A percentile compares a stretch with the other conserved stretches of the same genome.
Conservation (phyloP, 257 asterid genomes). For the Lithospermum erythrorhizon region DNA sequence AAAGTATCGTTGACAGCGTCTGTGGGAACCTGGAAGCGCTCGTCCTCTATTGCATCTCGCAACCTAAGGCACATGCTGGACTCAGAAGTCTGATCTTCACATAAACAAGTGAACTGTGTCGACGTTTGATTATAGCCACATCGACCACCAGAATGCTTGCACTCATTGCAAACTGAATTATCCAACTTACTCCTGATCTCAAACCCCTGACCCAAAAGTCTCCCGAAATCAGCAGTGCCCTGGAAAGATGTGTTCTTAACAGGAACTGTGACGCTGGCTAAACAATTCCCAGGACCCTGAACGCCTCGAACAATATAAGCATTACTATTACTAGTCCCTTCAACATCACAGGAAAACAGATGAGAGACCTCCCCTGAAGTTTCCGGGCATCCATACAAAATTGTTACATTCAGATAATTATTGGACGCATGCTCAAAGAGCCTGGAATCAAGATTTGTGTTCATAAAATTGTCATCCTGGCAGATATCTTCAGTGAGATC, state of each 20-base stretch:
- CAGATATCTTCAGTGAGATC: slow-evolving; percentile 1
- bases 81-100: slow-evolving; percentile 19
- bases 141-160: slow-evolving; percentile 21
- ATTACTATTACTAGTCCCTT: not conserved
- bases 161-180: not conserved
- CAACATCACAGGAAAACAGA: not conserved
- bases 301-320: not conserved
- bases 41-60: not conserved
- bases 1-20: not conserved
- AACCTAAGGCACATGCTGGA: not conserved
- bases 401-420: not conserved
- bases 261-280: slow-evolving; percentile 1
- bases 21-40: not conserved
- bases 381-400: slow-evolving; percentile 4
- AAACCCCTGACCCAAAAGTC: not conserved
- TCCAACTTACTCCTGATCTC: not conserved
- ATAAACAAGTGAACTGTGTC: slow-evolving; percentile 32
- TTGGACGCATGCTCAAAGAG: not conserved
- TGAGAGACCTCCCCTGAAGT: not conserved
- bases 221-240: not conserved
- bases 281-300: not conserved
- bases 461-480: not conserved
- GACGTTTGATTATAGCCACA: slow-evolving; percentile 29
- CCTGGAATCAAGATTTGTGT: slow-evolving; percentile 2
- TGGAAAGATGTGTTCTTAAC: not conserved